Conservation (phyloP, 345 rosid genomes). For the Mercurialis annua region DNA sequence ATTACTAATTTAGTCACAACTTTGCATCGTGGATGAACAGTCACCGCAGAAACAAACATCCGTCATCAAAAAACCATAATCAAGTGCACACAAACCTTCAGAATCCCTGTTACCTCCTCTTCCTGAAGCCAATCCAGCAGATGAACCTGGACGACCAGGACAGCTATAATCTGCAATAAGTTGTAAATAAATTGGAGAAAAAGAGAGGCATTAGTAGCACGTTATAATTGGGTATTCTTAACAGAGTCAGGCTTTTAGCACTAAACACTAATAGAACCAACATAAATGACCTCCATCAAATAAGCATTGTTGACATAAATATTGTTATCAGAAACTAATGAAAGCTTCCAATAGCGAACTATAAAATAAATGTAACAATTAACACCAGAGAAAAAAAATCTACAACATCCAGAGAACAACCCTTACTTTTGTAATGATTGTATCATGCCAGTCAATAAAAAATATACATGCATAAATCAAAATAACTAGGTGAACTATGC, state of each 20-base stretch:
- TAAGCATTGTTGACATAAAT: background rate
- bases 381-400: background rate
- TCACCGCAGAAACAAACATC: background rate
- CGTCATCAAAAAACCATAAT: too few species aligned
- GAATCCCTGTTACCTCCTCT: constrained; percentile 44
- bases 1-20: background rate
- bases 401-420: too few species aligned
- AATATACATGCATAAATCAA: too few species aligned
- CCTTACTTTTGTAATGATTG: too few species aligned
- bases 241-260: background rate
- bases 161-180: constrained; percentile 52
- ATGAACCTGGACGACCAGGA: constrained; percentile 50
- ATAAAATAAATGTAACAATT: background rate
- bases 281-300: background rate
- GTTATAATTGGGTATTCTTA: background rate
- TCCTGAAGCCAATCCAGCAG: constrained; percentile 36
- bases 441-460: too few species aligned
- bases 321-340: background rate
- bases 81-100: constrained; percentile 43
- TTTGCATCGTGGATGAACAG: background rate
- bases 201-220: background rate
- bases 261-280: background rate
- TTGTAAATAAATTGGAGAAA: constrained; percentile 6
- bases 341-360: background rate
- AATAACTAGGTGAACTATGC: too few species aligned